These are phyloP conservation scores for Byssoonygena ceratinophila DNA, from an alignment of 2,329 filamentous ascomycete genomes.

Conservation along the genomic window DNA sequence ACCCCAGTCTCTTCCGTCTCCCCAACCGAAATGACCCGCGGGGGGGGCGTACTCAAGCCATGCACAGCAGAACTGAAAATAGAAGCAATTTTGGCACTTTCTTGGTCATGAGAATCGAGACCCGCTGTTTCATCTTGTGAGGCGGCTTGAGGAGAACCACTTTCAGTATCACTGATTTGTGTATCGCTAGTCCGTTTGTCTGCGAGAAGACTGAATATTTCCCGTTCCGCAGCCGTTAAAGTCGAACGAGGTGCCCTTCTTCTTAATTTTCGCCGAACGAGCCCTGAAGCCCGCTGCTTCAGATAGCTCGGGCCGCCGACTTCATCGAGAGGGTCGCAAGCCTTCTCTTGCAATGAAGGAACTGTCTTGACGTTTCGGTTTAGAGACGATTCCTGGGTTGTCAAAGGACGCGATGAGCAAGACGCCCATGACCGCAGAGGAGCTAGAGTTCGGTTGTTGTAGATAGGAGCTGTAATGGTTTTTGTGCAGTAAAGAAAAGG, in stretches of 20 bases:
- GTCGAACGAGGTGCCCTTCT: background rate
- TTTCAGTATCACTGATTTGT: background rate
- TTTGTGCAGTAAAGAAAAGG: slow-evolving; percentile 65
- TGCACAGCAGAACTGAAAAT: slow-evolving; percentile 12
- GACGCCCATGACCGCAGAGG: background rate
- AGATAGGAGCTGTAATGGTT: slow-evolving; percentile 40
- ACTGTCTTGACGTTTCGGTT: background rate
- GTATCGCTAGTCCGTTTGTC: background rate
- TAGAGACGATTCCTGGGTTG: background rate
- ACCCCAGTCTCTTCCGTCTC: background rate
- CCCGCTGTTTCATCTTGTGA: background rate
- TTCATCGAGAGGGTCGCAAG: background rate
- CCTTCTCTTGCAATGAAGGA: background rate
- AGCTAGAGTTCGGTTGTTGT: background rate
- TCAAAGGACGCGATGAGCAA: background rate
- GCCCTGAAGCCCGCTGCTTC: background rate
- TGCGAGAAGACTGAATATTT: slow-evolving; percentile 9
- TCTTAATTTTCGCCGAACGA: background rate
- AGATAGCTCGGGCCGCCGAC: background rate
- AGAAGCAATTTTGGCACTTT: slow-evolving; percentile 6
- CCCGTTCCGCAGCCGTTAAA: slow-evolving; percentile 7
- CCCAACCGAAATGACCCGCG: background rate
- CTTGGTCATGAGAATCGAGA: background rate
- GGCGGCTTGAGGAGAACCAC: background rate
- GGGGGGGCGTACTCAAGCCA: background rate